Conservation (phyloP, 257 asterid species). For the Solanum acaule region DNA sequence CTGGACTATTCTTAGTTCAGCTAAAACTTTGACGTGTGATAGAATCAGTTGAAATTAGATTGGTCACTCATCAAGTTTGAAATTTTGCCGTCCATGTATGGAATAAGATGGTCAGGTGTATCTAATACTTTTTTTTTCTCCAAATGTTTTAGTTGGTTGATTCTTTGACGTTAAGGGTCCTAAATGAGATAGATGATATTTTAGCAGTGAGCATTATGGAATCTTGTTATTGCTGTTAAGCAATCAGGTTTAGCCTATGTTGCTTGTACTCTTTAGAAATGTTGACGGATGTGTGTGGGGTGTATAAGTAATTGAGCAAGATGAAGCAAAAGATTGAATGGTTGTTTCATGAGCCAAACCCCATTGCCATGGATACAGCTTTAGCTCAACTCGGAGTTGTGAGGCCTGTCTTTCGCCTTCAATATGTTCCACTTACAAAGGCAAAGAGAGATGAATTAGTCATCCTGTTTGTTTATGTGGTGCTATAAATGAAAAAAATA, state of each 20-base stretch:
- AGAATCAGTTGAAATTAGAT: neutral
- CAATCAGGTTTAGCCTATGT: neutral
- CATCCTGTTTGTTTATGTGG: neutral
- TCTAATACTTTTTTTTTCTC: neutral
- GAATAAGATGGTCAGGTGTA: neutral
- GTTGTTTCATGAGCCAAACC: slow-evolving; percentile 65
- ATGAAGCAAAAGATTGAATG: slow-evolving; percentile 12
- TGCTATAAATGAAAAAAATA: neutral
- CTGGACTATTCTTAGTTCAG: neutral
- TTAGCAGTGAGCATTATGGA: neutral
- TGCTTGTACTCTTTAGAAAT: too few species aligned
- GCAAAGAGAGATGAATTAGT: slow-evolving; percentile 61
- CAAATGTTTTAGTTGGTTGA: neutral
- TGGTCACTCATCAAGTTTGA: neutral
- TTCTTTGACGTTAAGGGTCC: neutral
- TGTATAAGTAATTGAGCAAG: neutral
- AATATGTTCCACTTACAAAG: slow-evolving; percentile 61
- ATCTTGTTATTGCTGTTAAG: neutral
- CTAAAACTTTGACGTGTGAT: neutral
- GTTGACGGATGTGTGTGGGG: too few species aligned
- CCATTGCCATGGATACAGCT: slow-evolving; percentile 59
- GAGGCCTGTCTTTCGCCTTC: slow-evolving; percentile 72
- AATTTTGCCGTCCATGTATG: neutral
- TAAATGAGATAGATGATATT: neutral
- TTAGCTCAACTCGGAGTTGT: slow-evolving; percentile 81